phyloP scores from a whole-genome alignment of 805 yeast genomes.

The Ogataea siamensis region DNA sequence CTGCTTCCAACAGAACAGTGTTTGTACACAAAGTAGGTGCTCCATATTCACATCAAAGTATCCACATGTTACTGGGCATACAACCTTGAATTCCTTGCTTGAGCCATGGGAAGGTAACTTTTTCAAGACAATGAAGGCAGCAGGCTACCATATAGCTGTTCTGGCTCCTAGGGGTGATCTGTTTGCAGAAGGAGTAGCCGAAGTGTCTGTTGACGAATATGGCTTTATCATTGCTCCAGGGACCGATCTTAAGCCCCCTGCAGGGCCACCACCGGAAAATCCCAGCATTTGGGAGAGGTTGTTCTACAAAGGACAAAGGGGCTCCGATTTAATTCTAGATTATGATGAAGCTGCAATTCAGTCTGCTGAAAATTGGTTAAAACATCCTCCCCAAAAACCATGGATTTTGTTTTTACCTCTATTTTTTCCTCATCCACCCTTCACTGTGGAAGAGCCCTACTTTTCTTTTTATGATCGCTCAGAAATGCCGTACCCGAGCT shows the following conservation, averaged over 20 bases:
- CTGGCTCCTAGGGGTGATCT: conserved; percentile 15
- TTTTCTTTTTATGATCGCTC: conserved; percentile 17
- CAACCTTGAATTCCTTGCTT: conserved; percentile 12
- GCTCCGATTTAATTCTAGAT: background rate
- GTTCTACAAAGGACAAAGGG: background rate
- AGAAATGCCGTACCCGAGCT: conserved; percentile 6
- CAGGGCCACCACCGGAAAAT: background rate
- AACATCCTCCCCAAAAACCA: conserved; percentile 13
- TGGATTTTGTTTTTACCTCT: conserved; percentile 20
- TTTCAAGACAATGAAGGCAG: conserved; percentile 15
- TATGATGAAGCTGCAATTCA: background rate
- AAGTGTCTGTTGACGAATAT: conserved; percentile 17
- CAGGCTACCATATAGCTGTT: conserved; percentile 17
- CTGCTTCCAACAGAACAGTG: conserved; percentile 18
- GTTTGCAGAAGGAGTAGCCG: conserved; percentile 15
- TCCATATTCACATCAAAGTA: conserved; percentile 20
- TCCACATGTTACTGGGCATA: conserved; percentile 17
- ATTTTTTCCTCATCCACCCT: conserved; percentile 22
- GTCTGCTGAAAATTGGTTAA: background rate
- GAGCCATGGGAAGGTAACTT: conserved; percentile 18
- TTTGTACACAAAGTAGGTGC: conserved; percentile 19
- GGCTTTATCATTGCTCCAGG: conserved; percentile 16
- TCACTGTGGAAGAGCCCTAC: conserved; percentile 21
- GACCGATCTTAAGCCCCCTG: background rate
- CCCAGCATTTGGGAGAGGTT: background rate